Evolutionary conservation across 371 early-diverging fungal species (phyloP), one percentile per base, ranked within the genome.

Genomic region (Rhizopus delemar): DNA sequence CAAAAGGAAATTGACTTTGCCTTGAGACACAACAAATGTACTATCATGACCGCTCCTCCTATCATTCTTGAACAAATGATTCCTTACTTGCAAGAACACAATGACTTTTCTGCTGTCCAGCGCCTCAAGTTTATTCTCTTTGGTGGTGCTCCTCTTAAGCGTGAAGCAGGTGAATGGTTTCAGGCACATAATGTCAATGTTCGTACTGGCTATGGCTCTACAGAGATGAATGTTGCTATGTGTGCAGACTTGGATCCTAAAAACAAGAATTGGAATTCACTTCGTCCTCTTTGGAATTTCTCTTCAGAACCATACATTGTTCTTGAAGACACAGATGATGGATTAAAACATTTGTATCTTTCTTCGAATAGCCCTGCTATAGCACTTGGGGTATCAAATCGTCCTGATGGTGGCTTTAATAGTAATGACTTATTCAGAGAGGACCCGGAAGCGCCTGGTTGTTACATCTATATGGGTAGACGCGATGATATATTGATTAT

Each of bases 401-500:
- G 72, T 31, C 41, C 56, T 13, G 68, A 72, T 29, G 78, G 75
- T n/a, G 60, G 57, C 4, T 72, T 63, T 55, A 62, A 58, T 5
- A 74, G 73, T 4, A 68, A 67, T 1, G 78, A 77, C 34, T 8
- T 77, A 2, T 72, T 72, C 41, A 53, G 5, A 8, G 59, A 62
- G 29, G 59, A 55, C 3, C 34, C 62, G 9, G 36, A 43, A 0
- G 43, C 22, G n/a, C 45, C 65, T 8, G 67, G 62, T 1, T 66
- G 56, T 8, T 74, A 64, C 31, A 41, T 1, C 8, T 64, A 70
- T 28, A 8, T 55, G 4, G 71, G 78, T 8, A 63, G 78, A 12
- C 59, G 59, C 2, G 78, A 75, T 49, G 74, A 78, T 56, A 70
- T 65, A 0, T 35, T 75, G 12, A 53, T 70, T 16, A 71, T 75